Conservation (phyloP, 2,329 filamentous ascomycete genomes). For the Aureobasidium sp. region DNA sequence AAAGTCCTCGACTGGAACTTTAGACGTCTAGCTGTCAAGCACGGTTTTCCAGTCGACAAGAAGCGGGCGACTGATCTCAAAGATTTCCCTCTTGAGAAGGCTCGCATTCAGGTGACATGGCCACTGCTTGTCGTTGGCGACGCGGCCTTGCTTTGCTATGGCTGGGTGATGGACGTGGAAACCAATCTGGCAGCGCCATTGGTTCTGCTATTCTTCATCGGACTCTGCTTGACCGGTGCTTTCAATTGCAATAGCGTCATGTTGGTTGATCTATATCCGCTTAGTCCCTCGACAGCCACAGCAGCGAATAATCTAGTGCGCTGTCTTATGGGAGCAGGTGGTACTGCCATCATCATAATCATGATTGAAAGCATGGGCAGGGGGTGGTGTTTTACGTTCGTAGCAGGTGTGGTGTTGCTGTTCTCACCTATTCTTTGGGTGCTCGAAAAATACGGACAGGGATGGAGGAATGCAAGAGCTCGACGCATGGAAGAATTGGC, state of each 20-base stretch:
- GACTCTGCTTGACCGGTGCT: conserved; percentile 50
- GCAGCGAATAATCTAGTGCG: conserved; percentile 31
- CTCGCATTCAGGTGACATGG: conserved; percentile 35
- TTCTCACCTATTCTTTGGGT: conserved; percentile 37
- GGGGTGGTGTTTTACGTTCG: conserved; percentile 42
- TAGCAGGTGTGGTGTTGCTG: conserved; percentile 34
- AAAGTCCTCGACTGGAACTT: conserved; percentile 66
- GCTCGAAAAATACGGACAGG: conserved; percentile 34
- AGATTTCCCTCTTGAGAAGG: conserved; percentile 46
- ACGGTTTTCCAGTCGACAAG: conserved; percentile 55
- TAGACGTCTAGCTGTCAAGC: conserved; percentile 54
- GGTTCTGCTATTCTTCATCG: conserved; percentile 47
- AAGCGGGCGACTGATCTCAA: conserved; percentile 50
- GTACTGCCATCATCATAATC: conserved; percentile 33
- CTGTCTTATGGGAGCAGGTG: conserved; percentile 33
- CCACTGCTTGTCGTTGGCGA: conserved; percentile 32
- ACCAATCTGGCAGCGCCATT: conserved; percentile 36
- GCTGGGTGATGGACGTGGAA: conserved; percentile 35
- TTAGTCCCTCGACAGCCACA: conserved; percentile 35
- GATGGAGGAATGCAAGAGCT: conserved; percentile 38
- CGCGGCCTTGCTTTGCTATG: conserved; percentile 33
- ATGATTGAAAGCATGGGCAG: conserved; percentile 38
- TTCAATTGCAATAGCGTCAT: conserved; percentile 45
- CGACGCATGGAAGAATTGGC: conserved; percentile 24
- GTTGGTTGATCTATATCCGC: conserved; percentile 37